Evolutionary conservation across 306 rosid genomes (phyloP), one percentile per base, ranked within the genome.

Genomic region (Crotalaria pallida): DNA sequence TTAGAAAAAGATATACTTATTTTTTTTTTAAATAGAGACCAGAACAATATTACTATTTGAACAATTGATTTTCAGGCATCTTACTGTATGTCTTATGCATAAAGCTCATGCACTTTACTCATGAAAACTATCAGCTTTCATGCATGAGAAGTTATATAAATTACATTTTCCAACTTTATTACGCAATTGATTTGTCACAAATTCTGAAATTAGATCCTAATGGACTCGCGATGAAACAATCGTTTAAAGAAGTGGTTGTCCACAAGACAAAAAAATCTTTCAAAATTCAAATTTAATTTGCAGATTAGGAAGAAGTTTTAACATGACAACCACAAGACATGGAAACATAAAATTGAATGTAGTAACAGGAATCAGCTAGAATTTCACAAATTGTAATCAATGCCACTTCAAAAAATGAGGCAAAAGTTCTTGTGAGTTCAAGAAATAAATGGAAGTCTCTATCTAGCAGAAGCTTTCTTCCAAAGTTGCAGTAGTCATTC

Each of bases 401-500:
- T 10, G 57, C 48, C 7, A 13, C 13, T 12, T 51, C 1, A 34
- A 51, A 51, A 33, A 12, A 34, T 9, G 43, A 26, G 56, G 57
- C n/a, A 26, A 41, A n/a, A 2, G 0, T 21, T 34, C 38, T 0
- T 12, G 40, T 18, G 10, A 24, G 74, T 15, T 23, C 65, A 58
- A 26, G 22, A 57, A 58, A 58, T 58, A 71, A 71, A 18, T 45
- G 45, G 7, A 57, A 44, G 58, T 31, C 59, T 58, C 49, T 3
- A 58, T 58, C 76, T 33, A 10, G 58, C 31, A 27, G 13, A 16
- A n/a, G 74, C 41, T 40, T 16, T 40, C 65, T 69, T 69, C 43
- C 43, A 5, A 10, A 40, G 45, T 44, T 15, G 58, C 58, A 29
- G 56, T 12, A 31, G 26, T n/a, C 58, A 71, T 47, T 71, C 38